Percentiles rank a stretch among this genome's conserved stretches.
Evolutionary conservation across 2,329 filamentous ascomycete species (phyloP).

Genomic region (Rutstroemia sydowiana): DNA sequence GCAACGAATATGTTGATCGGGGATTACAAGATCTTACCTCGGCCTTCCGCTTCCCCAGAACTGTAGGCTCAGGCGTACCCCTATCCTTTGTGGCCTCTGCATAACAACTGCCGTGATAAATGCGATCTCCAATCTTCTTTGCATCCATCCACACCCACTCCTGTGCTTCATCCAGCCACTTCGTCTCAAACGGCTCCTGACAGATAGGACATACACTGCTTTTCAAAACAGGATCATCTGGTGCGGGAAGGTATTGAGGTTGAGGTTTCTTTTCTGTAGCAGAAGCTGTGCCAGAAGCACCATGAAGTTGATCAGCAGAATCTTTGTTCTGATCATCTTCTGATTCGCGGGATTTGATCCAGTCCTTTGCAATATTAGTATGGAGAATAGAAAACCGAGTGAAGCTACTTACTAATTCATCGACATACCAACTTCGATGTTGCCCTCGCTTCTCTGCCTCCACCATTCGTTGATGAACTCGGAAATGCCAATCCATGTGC

Average conservation of each 20-base stretch:
- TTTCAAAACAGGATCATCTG: constrained; percentile 65
- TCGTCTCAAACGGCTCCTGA: constrained; percentile 88
- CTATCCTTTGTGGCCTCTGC: constrained; percentile 67
- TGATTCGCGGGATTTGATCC: constrained; percentile 77
- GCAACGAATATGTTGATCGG: background rate
- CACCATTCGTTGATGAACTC: constrained; percentile 79
- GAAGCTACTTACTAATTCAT: constrained; percentile 60
- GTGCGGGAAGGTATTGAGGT: constrained; percentile 71
- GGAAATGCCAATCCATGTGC: constrained; percentile 98
- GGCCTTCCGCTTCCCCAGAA: constrained; percentile 69
- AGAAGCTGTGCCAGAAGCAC: constrained; percentile 34
- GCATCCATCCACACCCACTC: constrained; percentile 98
- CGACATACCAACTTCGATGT: constrained; percentile 91
- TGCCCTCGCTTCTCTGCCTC: constrained; percentile 81
- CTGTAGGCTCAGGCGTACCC: constrained; percentile 51
- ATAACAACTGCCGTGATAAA: constrained; percentile 88
- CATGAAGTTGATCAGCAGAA: constrained; percentile 33
- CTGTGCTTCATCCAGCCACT: constrained; percentile 86
- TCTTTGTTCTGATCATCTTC: constrained; percentile 55
- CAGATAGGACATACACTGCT: constrained; percentile 87
- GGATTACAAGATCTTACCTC: constrained; percentile 37
- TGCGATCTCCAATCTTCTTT: constrained; percentile 64
- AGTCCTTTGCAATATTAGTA: constrained; percentile 52
- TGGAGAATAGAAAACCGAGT: background rate
- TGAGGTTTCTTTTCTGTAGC: constrained; percentile 40